phyloP scores from a whole-genome alignment of 148 eudicot species.

The Mesembryanthemum crystallinum region DNA sequence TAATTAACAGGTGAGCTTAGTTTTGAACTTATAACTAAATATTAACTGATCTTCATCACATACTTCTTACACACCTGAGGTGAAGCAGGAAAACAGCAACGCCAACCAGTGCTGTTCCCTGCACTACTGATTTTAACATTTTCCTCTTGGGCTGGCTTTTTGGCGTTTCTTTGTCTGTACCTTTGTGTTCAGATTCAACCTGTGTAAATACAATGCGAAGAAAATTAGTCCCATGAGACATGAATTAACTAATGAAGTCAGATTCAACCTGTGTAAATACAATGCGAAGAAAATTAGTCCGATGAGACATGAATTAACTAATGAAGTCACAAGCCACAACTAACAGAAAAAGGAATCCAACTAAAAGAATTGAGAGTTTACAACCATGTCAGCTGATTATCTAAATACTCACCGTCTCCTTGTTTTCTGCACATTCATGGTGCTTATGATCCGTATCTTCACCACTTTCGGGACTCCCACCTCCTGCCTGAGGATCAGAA shows the following conservation, averaged over 20 bases:
- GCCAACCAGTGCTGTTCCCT: slow-evolving; percentile 69
- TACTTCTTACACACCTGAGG: slow-evolving; percentile 43
- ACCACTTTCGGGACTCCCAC: background rate
- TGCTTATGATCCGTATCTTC: slow-evolving; percentile 11
- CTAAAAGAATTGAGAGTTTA: background rate
- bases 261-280: slow-evolving; percentile 29
- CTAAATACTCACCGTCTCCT: slow-evolving; percentile 24
- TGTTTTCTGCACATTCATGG: slow-evolving; percentile 10
- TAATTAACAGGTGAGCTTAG: background rate
- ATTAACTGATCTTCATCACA: background rate
- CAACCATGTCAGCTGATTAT: slow-evolving; percentile 9
- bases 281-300: background rate
- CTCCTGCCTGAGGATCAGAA: slow-evolving; percentile 14
- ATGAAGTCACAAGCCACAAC: background rate
- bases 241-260: slow-evolving; percentile 7
- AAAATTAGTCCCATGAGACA: background rate
- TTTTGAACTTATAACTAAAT: background rate
- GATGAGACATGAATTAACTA: background rate
- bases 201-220: slow-evolving; percentile 14
- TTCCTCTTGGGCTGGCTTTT: slow-evolving; percentile 32
- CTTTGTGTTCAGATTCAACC: slow-evolving; percentile 23
- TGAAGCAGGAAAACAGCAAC: slow-evolving; percentile 55
- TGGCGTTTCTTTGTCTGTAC: slow-evolving; percentile 23
- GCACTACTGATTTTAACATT: slow-evolving; percentile 49
- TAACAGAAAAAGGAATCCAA: background rate